A percentile compares a stretch with the other conserved stretches of the same genome.
Evolutionary conservation across 2,329 filamentous ascomycete species (phyloP).

Genomic region (Akanthomyces muscarius): DNA sequence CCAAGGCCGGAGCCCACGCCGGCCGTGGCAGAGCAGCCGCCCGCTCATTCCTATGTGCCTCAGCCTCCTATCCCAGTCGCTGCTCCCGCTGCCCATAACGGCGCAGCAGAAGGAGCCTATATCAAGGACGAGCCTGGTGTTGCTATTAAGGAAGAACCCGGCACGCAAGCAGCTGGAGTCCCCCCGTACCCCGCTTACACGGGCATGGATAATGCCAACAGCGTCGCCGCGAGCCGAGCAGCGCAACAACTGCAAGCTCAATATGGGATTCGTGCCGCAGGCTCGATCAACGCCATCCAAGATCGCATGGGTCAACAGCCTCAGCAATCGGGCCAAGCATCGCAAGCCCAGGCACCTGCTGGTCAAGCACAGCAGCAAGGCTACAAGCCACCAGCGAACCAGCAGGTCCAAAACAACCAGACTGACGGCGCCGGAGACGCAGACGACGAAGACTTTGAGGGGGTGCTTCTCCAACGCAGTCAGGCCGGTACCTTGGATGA

Average conservation of each 20-base stretch:
- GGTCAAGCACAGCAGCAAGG: slow-evolving; percentile 29
- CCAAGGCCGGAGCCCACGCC: slow-evolving; percentile 66
- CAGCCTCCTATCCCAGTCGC: slow-evolving; percentile 30
- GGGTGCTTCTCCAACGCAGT: slow-evolving; percentile 55
- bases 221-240: slow-evolving; percentile 51
- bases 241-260: slow-evolving; percentile 53
- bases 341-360: slow-evolving; percentile 26
- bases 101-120: slow-evolving; percentile 37
- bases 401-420: slow-evolving; percentile 44
- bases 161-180: slow-evolving; percentile 29
- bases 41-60: slow-evolving; percentile 19
- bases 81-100: slow-evolving; percentile 29
- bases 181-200: slow-evolving; percentile 33
- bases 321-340: slow-evolving; percentile 29
- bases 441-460: slow-evolving; percentile 51
- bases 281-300: slow-evolving; percentile 62
- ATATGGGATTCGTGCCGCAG: slow-evolving; percentile 61
- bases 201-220: slow-evolving; percentile 32
- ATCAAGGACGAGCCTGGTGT: slow-evolving; percentile 47
- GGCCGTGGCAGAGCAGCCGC: slow-evolving; percentile 35
- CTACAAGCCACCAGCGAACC: slow-evolving; percentile 29
- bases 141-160: slow-evolving; percentile 43
- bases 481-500: slow-evolving; percentile 50
- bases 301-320: slow-evolving; percentile 35
- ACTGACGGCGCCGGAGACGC: slow-evolving; percentile 69